Percentiles rank a stretch among this genome's conserved stretches.
phyloP scores from a whole-genome alignment of 2,329 filamentous ascomycete species.

The Albophoma yamanashiensis region DNA sequence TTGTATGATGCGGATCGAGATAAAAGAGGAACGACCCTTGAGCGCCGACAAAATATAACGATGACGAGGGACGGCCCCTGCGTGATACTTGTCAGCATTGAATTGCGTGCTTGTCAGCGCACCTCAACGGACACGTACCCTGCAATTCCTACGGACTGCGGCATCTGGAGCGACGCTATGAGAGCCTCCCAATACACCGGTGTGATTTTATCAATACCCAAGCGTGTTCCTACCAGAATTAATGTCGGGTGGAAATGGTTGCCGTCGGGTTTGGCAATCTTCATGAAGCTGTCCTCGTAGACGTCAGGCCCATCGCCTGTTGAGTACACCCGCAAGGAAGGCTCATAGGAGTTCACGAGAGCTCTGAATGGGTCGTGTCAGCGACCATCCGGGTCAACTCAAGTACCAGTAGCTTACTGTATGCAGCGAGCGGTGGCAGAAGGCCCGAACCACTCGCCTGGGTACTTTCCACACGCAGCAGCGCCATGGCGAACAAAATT shows the following conservation, averaged over 20 bases:
- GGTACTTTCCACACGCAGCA: slow-evolving; percentile 80
- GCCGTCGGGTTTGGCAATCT: slow-evolving; percentile 58
- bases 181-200: slow-evolving; percentile 94
- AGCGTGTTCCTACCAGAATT: slow-evolving; percentile 75
- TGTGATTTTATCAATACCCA: slow-evolving; percentile 91
- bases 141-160: slow-evolving; percentile 91
- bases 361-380: slow-evolving; percentile 41
- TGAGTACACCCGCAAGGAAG: slow-evolving; percentile 69
- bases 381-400: neutral
- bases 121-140: slow-evolving; percentile 47
- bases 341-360: slow-evolving; percentile 55
- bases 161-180: slow-evolving; percentile 71
- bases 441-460: slow-evolving; percentile 98
- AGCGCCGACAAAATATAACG: slow-evolving; percentile 52
- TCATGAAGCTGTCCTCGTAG: slow-evolving; percentile 80
- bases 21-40: slow-evolving; percentile 79
- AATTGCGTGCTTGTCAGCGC: neutral
- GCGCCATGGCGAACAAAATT: slow-evolving; percentile 87
- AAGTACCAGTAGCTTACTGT: slow-evolving; percentile 47
- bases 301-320: slow-evolving; percentile 87
- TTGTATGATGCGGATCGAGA: slow-evolving; percentile 84
- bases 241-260: slow-evolving; percentile 70
- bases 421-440: slow-evolving; percentile 92
- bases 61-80: slow-evolving; percentile 85
- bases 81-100: neutral